Base-by-base conservation (phyloP, 1,284 basidiomycete genomes). In the Sporisorium iseilematis-ciliati region DNA sequence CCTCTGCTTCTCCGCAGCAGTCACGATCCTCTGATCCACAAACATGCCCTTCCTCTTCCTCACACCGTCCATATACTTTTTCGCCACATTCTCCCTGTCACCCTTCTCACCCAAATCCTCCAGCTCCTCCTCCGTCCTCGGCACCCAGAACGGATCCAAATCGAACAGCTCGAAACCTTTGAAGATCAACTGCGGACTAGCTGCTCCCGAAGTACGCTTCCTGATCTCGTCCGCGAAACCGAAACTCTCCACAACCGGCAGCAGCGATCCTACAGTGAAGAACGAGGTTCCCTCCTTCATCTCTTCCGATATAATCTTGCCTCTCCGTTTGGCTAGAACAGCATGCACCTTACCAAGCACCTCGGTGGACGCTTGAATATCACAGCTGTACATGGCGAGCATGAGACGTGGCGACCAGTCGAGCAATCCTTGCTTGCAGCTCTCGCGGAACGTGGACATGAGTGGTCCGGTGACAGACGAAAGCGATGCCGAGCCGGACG, bases 231-330 rank as follows among this genome's bases (percentile, higher is more conserved):
- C 94, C 23, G 95, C 94, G 83, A 99, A 98, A 0, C 97, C 96
- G 84, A 99, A 99, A 86, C 92, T 93, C 86, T 99, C 96, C 14
- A 97, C 93, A 3, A 99, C 95, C 3, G 97, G 96, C n/a, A 99
- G 86, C 69, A 95, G 87, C 0, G 95, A 92, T 7, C 91, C 90
- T 33, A 99, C 91, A 6, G 92, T 95, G 87, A 99, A 98, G 86
- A 97, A 97, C 0, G 92, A 89, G 0, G 95, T 98, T 0, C 97
- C 95, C 84, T 99, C 95, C 85, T 96, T 97, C 94, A 99, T 97
- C 86, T 99, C 97, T 85, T 99, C 97, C 8, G 93, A 92, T 8
- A 96, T 90, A 75, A 99, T 96, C 57, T 92, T 89, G 1, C 97
- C 97, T 58, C 94, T 89, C 65, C 97, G 90, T 82, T 91, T 91